Evolutionary conservation across 352 stramenopile genomes (phyloP).

Genomic region (Pythium utonaiense): DNA sequence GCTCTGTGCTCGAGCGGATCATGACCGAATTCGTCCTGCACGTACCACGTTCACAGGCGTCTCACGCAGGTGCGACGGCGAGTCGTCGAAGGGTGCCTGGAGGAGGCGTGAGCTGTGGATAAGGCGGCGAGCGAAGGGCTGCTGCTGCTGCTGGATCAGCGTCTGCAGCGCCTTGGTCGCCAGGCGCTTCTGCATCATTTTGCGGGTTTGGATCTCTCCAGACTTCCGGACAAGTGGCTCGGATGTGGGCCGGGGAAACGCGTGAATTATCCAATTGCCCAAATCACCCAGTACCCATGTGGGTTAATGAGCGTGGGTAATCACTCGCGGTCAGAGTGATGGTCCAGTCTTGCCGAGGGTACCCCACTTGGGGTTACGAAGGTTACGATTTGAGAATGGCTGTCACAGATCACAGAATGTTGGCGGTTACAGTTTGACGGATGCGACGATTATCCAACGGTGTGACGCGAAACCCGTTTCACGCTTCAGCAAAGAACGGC

Average conservation of each 20-base stretch:
- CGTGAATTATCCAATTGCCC: slow-evolving; percentile 10
- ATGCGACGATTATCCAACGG: background rate
- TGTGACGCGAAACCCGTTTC: slow-evolving; percentile 8
- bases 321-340: slow-evolving; percentile 1
- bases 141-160: slow-evolving; percentile 6
- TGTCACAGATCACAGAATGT: slow-evolving; percentile 10
- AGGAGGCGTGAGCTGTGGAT: slow-evolving; percentile 22
- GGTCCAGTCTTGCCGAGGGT: no score
- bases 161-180: slow-evolving; percentile 13
- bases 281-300: background rate
- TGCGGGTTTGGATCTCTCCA: slow-evolving; percentile 7
- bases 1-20: background rate
- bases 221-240: background rate
- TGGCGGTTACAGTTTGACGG: slow-evolving; percentile 10
- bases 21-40: background rate
- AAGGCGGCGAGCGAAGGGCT: slow-evolving; percentile 7
- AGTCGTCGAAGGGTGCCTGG: slow-evolving; percentile 21
- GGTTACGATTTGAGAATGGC: background rate
- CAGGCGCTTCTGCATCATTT: slow-evolving; percentile 20
- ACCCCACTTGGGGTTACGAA: background rate
- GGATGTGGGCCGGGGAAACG: slow-evolving; percentile 8
- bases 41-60: slow-evolving; percentile 27
- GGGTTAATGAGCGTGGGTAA: slow-evolving; percentile 14
- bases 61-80: slow-evolving; percentile 20
- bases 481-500: slow-evolving; percentile 12